Evolutionary conservation across 495 filamentous ascomycete genomes (phyloP), one percentile per base, ranked within the genome.

Genomic region (Daldinia bambusicola): DNA sequence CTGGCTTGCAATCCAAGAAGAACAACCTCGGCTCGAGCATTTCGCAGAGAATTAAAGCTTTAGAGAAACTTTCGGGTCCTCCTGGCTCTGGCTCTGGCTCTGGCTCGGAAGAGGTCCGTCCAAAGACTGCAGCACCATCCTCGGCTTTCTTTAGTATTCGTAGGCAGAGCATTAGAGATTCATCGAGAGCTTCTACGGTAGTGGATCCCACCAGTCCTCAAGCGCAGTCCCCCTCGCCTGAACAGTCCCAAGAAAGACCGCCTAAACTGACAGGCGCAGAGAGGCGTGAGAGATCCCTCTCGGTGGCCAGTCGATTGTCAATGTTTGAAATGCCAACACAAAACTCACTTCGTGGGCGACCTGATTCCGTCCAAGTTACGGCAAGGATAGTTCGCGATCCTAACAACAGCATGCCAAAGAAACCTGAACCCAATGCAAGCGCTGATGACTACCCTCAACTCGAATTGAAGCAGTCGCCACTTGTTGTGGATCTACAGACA

Each of bases 11-110:
- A 59, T 86, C 89, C 1, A 94, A 92, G 81, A 93, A 91, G 77
- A 85, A 88, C 77, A 95, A 93, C 75, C 86, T 97, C 18, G 94
- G 93, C 2, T 92, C 91, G 30, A 93, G 92, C 41, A 97, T 97
- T 72, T 94, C 93, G 7, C 91, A 92, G 76, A 89, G 94, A 58
- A 97, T 97, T 74, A 93, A 95, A 75, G 92, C 93, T 13, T 83
- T 97, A 50, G 91, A 94, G 74, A 90, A 90, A 67, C 82, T 93
- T n/a, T 90, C 89, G 0, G 84, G 79, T 45, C 38, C 32, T 10
- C 13, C 65, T 9, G 81, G 38, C 48, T 31, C 69, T n/a, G n/a
- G n/a, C n/a, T n/a, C n/a, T n/a, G n/a, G n/a, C n/a, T n/a, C n/a
- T n/a, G n/a, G 38, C 48, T 31, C 69, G 2, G 77, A 75, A 14